Evolutionary conservation across 192 early-diverging fungal genomes (phyloP).

Genomic region (Coemansia sp.): DNA sequence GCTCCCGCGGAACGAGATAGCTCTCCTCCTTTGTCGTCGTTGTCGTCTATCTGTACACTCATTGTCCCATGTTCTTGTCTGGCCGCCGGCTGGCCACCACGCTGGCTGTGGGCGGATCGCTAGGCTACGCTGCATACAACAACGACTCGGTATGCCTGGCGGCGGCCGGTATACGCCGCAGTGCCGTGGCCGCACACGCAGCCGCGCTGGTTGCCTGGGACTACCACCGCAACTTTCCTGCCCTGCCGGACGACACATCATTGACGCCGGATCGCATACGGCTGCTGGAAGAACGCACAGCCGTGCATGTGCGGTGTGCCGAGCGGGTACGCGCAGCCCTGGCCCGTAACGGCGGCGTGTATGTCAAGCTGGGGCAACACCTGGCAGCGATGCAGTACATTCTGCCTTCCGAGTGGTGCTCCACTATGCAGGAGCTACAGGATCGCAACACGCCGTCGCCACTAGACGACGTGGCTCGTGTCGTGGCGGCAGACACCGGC

Average conservation of each 20-base stretch:
- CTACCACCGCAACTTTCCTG: conserved; percentile 47
- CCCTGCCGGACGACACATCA: conserved; percentile 16
- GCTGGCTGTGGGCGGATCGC: too few relatives aligned
- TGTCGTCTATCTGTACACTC: too few relatives aligned
- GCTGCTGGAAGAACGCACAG: conserved; percentile 17
- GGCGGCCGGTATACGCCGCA: conserved; percentile 20
- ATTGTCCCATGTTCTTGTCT: too few relatives aligned
- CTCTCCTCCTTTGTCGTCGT: too few relatives aligned
- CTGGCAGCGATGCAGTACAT: conserved; percentile 76
- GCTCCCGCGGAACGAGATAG: too few relatives aligned
- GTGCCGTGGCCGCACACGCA: conserved; percentile 30
- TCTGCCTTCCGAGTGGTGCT: conserved; percentile 85
- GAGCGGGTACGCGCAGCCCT: conserved; percentile 57
- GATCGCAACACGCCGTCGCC: conserved; percentile 76
- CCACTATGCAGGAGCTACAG: conserved; percentile 74
- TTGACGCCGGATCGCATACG: conserved; percentile 5
- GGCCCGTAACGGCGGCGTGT: conserved; percentile 70
- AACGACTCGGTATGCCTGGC: conserved; percentile 42
- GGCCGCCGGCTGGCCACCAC: too few relatives aligned
- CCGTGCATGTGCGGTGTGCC: conserved; percentile 64
- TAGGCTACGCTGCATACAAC: conserved; percentile 25
- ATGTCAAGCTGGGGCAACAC: conserved; percentile 89
- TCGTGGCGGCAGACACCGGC: conserved; percentile 68
- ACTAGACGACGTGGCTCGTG: conserved; percentile 58
- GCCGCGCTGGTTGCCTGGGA: conserved; percentile 41